A percentile compares a stretch with the other conserved stretches of the same genome.
These are phyloP conservation scores for Hypholoma sublateritium DNA, from an alignment of 768 basidiomycete species.

Conservation along the genomic window DNA sequence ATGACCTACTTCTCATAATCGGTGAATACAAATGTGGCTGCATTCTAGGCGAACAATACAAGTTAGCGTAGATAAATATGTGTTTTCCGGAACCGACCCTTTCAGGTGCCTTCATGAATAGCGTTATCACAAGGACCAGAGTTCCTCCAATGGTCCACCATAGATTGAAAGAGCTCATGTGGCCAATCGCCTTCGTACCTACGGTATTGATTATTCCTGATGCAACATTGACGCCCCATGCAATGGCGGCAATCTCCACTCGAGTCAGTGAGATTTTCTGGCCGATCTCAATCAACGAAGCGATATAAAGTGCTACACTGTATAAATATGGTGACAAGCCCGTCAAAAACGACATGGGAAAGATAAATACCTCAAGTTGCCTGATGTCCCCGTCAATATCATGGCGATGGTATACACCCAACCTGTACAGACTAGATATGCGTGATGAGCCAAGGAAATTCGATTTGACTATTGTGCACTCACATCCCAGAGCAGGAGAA, in stretches of 20 bases:
- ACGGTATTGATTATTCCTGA: slow-evolving; percentile 56
- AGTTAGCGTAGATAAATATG: background rate
- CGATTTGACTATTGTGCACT: slow-evolving; percentile 13
- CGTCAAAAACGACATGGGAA: background rate
- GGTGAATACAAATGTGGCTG: slow-evolving; percentile 53
- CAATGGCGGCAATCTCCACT: slow-evolving; percentile 51
- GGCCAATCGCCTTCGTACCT: slow-evolving; percentile 56
- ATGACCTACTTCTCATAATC: slow-evolving; percentile 49
- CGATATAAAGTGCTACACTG: slow-evolving; percentile 55
- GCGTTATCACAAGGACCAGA: slow-evolving; percentile 52
- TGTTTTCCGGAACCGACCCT: slow-evolving; percentile 34
- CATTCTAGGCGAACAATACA: slow-evolving; percentile 36
- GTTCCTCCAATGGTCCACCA: slow-evolving; percentile 67
- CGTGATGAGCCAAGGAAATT: background rate
- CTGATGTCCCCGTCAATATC: slow-evolving; percentile 59
- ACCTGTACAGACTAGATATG: slow-evolving; percentile 41
- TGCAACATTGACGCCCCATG: slow-evolving; percentile 56
- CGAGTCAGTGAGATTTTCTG: slow-evolving; percentile 42
- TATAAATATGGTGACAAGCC: background rate
- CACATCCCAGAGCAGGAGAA: slow-evolving; percentile 51
- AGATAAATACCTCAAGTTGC: slow-evolving; percentile 46
- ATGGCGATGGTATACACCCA: slow-evolving; percentile 63
- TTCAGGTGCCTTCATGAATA: slow-evolving; percentile 55
- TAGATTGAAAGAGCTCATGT: slow-evolving; percentile 53
- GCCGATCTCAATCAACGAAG: slow-evolving; percentile 51